Percentiles rank a stretch among this genome's conserved stretches.
These are phyloP conservation scores for Talaromyces albobiverticillius DNA, from an alignment of 2,329 filamentous ascomycete genomes.

Conservation along the genomic window DNA sequence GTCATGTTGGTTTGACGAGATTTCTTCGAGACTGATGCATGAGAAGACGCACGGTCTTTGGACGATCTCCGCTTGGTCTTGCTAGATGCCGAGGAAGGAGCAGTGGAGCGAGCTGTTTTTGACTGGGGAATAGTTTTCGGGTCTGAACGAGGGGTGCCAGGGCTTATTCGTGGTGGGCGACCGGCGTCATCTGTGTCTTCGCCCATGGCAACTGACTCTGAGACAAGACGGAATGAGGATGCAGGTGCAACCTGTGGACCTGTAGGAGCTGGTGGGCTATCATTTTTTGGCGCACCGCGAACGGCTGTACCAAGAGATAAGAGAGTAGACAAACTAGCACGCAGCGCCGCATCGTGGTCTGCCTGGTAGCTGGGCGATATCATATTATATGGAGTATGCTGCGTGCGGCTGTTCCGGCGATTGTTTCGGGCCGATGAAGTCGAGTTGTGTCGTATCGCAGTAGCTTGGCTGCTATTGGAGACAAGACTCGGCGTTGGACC, in stretches of 20 bases:
- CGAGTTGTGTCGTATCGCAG: constrained; percentile 38
- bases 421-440: constrained; percentile 30
- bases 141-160: constrained; percentile 20
- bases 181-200: constrained; percentile 31
- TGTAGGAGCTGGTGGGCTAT: constrained; percentile 26
- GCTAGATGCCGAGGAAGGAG: constrained; percentile 16
- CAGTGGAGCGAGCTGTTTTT: constrained; percentile 22
- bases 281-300: constrained; percentile 68
- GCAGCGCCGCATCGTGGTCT: constrained; percentile 88
- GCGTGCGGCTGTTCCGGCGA: constrained; percentile 35
- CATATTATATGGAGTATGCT: constrained; percentile 62
- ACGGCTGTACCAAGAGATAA: constrained; percentile 93
- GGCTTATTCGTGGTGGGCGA: constrained; percentile 1
- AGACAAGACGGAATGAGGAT: constrained; percentile 56
- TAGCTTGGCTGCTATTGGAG: constrained; percentile 32
- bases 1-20: constrained; percentile 29
- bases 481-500: constrained; percentile 49
- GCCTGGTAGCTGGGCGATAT: constrained; percentile 73
- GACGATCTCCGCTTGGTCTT: constrained; percentile 34
- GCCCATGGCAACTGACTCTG: constrained; percentile 58
- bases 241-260: constrained; percentile 35
- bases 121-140: constrained; percentile 23
- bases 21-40: constrained; percentile 30
- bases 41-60: constrained; percentile 35
- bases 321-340: constrained; percentile 89